These are phyloP conservation scores for Citrus medica DNA, from an alignment of 345 rosid species.

Conservation along the genomic window DNA sequence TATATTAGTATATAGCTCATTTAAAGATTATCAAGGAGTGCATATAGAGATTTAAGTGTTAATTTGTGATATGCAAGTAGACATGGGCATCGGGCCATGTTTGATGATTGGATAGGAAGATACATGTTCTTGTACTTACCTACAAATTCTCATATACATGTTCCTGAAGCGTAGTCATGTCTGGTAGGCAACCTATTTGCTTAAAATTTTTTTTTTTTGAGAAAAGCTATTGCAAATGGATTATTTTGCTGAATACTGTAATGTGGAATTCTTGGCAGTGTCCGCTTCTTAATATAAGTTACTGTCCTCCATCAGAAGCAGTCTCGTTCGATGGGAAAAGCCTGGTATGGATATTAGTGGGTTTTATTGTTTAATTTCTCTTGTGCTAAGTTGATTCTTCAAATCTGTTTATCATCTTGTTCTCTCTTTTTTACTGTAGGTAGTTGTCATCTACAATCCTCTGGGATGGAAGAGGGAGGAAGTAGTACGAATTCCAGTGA, in stretches of 20 bases:
- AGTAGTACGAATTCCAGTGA: constrained; percentile 74
- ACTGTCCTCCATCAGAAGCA: constrained; percentile 89
- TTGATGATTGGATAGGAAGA: not conserved
- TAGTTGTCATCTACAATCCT: constrained; percentile 76
- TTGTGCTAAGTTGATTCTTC: constrained; percentile 12
- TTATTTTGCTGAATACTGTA: not conserved
- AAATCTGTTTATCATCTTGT: constrained; percentile 9
- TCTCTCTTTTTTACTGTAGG: constrained; percentile 36
- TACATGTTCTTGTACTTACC: not conserved
- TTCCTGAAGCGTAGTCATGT: not conserved
- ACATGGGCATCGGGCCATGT: not conserved
- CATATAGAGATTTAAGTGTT: not conserved
- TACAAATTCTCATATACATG: not conserved
- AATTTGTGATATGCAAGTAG: not conserved
- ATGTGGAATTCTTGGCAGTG: constrained; percentile 45
- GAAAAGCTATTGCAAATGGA: not conserved
- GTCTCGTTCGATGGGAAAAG: constrained; percentile 52
- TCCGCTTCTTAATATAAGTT: constrained; percentile 88
- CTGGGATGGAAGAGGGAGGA: constrained; percentile 89
- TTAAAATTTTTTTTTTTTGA: not conserved
- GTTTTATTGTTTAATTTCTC: constrained; percentile 4
- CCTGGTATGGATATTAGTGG: constrained; percentile 48
- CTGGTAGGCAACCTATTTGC: not conserved
- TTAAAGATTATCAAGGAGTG: not conserved
- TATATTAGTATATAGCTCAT: not conserved